A percentile compares a stretch with the other conserved stretches of the same genome.
Evolutionary conservation across 129 eudicot genomes (phyloP).

Genomic region (Lactuca sativa): DNA sequence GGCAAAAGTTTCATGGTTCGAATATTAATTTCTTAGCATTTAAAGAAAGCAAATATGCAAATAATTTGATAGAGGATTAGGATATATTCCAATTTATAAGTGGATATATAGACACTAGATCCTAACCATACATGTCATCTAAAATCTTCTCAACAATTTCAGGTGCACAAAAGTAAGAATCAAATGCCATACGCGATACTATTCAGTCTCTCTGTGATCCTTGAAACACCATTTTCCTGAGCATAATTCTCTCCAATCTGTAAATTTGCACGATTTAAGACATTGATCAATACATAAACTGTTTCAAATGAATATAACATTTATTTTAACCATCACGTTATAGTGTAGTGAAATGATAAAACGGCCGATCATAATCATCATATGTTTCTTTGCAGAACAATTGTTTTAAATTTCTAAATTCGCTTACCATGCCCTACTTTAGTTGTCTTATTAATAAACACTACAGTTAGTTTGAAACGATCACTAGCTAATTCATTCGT

Average conservation of each 20-base stretch:
- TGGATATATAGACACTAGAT: slow-evolving; percentile 7
- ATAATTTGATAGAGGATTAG: slow-evolving; percentile 8
- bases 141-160: slow-evolving; percentile 11
- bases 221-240: slow-evolving; percentile 32
- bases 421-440: too few relatives aligned
- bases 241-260: slow-evolving; percentile 29
- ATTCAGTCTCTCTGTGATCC: slow-evolving; percentile 30
- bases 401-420: too few relatives aligned
- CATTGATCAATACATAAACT: neutral
- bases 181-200: slow-evolving; percentile 26
- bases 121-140: slow-evolving; percentile 14
- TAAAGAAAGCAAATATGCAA: slow-evolving; percentile 9
- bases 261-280: slow-evolving; percentile 11
- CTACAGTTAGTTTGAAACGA: neutral
- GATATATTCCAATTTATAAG: slow-evolving; percentile 12
- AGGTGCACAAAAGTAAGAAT: slow-evolving; percentile 1
- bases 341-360: too few relatives aligned
- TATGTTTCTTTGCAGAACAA: too few relatives aligned
- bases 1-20: neutral
- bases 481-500: neutral
- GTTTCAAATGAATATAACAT: neutral
- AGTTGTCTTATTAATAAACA: too few relatives aligned
- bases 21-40: neutral
- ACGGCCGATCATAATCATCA: too few relatives aligned
- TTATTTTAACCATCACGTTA: too few relatives aligned